Evolutionary conservation across 2,329 filamentous ascomycete species (phyloP), one percentile per base, ranked within the genome.

Genomic region (Hyphodiscus sp.): DNA sequence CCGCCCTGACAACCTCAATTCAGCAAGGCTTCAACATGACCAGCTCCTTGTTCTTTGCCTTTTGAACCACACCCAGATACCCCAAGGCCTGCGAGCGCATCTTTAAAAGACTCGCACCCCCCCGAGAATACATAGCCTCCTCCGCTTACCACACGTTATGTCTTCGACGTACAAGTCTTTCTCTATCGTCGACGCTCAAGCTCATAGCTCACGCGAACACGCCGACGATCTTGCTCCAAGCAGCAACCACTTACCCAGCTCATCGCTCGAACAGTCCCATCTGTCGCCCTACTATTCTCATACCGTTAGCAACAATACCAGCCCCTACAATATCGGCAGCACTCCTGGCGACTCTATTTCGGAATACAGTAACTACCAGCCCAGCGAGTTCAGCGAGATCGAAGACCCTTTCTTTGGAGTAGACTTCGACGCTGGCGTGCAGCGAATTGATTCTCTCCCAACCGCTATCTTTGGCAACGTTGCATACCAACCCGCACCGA

Each of bases 361-460:
- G 20, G 64, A 64, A 10, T 66, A 63, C 43, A 67, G 63, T 52
- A 61, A 57, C 42, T 64, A 64, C 52, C 61, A 63, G 26, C 55
- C 57, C 18, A 66, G 65, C 51, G 65, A 68, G 26, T 58, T 62
- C 52, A 61, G 60, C 49, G 63, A 66, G 8, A 38, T 60, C 23
- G 63, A 64, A 26, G 66, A 69, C 55, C 60, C 61, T 29, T 69
- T 66, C 60, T 63, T 65, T 42, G 65, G 66, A 10, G 66, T 68
- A n/a, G 63, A 68, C 59, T 68, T 68, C 45, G 62, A 63, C 57
- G 61, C 59, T 30, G 61, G 61, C 18, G 60, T 63, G 26, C 58
- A 60, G 19, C 58, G 61, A 59, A 58, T 59, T 18, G 61, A 66
- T 46, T 63, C 59, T 5, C 38, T 63, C 13, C 53, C 56, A 18